Percentiles rank a stretch among this genome's conserved stretches.
These are phyloP conservation scores for Ilex asprella DNA, from an alignment of 257 asterid species.

Conservation along the genomic window DNA sequence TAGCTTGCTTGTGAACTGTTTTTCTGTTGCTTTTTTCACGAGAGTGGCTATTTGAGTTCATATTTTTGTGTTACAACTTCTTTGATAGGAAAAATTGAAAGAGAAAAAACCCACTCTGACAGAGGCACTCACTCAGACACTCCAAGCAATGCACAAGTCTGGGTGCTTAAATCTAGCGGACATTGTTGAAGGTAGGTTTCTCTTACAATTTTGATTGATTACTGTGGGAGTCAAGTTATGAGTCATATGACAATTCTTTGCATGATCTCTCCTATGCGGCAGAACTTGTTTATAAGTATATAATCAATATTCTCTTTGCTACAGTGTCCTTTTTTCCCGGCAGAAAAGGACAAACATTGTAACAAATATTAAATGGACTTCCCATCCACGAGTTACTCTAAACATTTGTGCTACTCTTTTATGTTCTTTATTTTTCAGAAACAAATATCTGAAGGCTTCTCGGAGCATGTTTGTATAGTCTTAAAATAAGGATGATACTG, in stretches of 20 bases:
- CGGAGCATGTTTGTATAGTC: too few species aligned
- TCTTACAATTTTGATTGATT: slow-evolving; percentile 1
- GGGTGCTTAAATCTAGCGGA: slow-evolving; percentile 85
- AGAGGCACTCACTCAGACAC: slow-evolving; percentile 82
- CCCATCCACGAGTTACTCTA: too few species aligned
- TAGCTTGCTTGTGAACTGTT: not conserved
- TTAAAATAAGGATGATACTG: too few species aligned
- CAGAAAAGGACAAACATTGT: too few species aligned
- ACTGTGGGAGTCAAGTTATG: not conserved
- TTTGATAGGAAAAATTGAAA: slow-evolving; percentile 81
- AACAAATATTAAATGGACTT: too few species aligned
- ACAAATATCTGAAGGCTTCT: too few species aligned
- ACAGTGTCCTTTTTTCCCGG: too few species aligned
- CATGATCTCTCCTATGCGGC: not conserved
- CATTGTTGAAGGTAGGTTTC: slow-evolving; percentile 77
- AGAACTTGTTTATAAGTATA: too few species aligned
- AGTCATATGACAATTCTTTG: too few species aligned
- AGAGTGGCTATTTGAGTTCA: slow-evolving; percentile 8
- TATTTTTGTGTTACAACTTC: slow-evolving; percentile 8
- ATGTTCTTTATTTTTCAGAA: too few species aligned
- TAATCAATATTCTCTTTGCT: too few species aligned
- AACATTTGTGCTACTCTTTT: too few species aligned
- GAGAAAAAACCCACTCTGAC: slow-evolving; percentile 87
- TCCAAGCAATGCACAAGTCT: slow-evolving; percentile 93
- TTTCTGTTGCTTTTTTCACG: not conserved